Evolutionary conservation across 768 basidiomycete species (phyloP), one percentile per base, ranked within the genome.

Genomic region (Lentinus brumalis): DNA sequence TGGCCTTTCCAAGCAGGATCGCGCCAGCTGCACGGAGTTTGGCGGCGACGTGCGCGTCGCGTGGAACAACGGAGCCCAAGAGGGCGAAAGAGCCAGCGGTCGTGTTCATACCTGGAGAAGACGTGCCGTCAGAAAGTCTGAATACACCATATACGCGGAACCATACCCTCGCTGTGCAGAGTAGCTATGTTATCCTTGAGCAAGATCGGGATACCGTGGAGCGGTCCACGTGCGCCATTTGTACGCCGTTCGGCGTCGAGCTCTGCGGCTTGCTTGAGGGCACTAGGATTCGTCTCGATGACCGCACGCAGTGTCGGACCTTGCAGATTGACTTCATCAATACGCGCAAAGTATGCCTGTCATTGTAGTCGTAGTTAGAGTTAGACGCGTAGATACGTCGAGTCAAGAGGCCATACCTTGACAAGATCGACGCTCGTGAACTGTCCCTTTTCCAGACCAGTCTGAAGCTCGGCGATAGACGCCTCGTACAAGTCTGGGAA

Each of bases 301-400:
- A 89, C 78, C 0, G 86, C 86, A 10, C 79, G 82, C 9, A 89
- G 72, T 46, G 71, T 72, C 11, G 86, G 82, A 1, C 86, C 86
- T 58, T 83, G 75, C 16, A 81, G 65, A 65, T 89, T 88, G n/a
- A 89, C 87, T 67, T 89, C 83, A 4, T 87, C 83, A 29, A 88
- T 88, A 2, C 88, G 79, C 11, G 82, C 81, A 63, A 88, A 76
- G 69, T 89, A 89, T 2, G 86, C 85, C 87, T 88, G 56, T 5
- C 1, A 35, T 1, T 35, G 5, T 12, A 16, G 21, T 49, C 21
- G 35, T 11, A 1, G 1, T 35, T 35, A 35, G 7, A 35, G 35
- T 35, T 6, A 35, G 11, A 35, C 6, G 35, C 11, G 35, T 26
- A 26, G 21, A 26, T 1, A 26, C 21, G 6, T 46, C 21, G 6